A percentile compares a stretch with the other conserved stretches of the same genome.
Conservation (phyloP, 2,329 filamentous ascomycete genomes). For the Monilinia polystroma region DNA sequence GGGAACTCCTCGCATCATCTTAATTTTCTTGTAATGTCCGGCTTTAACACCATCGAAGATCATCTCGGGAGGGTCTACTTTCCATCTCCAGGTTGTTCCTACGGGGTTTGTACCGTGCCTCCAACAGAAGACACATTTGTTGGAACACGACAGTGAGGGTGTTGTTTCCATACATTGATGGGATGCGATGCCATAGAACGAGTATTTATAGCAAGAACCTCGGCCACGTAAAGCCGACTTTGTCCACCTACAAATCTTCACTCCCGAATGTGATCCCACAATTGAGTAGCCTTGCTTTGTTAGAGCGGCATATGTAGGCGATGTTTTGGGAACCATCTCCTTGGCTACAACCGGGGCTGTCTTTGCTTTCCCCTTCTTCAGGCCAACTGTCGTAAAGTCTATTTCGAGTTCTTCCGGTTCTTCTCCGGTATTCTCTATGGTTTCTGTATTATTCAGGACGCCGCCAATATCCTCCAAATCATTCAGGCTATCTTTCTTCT, state of each 20-base stretch:
- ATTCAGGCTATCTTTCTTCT: constrained; percentile 56
- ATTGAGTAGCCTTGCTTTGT: constrained; percentile 98
- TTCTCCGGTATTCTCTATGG: constrained; percentile 29
- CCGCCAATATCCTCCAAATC: constrained; percentile 83
- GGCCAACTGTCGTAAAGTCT: constrained; percentile 77
- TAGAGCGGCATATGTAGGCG: constrained; percentile 82
- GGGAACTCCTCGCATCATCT: constrained; percentile 91
- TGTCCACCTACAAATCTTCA: constrained; percentile 98
- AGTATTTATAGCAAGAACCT: constrained; percentile 96
- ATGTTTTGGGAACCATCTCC: constrained; percentile 91
- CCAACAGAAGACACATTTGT: constrained; percentile 99
- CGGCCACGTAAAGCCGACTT: constrained; percentile 92
- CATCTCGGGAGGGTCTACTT: constrained; percentile 83
- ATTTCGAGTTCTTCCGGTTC: constrained; percentile 61
- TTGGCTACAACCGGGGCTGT: constrained; percentile 55
- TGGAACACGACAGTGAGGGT: constrained; percentile 90
- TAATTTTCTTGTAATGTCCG: constrained; percentile 95
- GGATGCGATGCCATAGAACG: constrained; percentile 93
- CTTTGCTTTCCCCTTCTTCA: constrained; percentile 48
- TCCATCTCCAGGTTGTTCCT: constrained; percentile 95
- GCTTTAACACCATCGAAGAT: constrained; percentile 90
- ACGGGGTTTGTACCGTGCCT: constrained; percentile 96
- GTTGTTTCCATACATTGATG: constrained; percentile 99
- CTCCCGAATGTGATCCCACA: constrained; percentile 90
- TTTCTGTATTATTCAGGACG: constrained; percentile 53